Conservation (phyloP, 805 yeast genomes). For the Starmerella riodocensis region DNA sequence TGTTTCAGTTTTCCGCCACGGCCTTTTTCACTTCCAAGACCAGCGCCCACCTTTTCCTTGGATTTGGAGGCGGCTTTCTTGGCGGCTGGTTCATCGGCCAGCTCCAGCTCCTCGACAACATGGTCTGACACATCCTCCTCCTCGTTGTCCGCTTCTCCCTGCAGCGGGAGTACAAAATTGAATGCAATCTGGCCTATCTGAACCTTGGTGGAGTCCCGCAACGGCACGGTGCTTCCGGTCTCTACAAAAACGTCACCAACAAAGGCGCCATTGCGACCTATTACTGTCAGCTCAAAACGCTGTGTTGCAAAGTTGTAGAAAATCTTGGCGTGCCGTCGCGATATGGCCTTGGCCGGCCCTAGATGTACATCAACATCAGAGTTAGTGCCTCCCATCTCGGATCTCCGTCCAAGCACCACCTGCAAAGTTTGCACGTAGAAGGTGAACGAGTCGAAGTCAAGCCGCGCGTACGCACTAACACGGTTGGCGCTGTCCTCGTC, state of each 20-base stretch:
- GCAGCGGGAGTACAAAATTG: constrained; percentile 70
- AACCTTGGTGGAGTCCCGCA: constrained; percentile 56
- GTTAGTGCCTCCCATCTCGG: constrained; percentile 48
- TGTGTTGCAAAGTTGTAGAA: constrained; percentile 95
- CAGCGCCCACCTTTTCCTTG: not conserved
- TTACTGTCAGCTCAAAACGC: constrained; percentile 76
- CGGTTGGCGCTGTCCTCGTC: constrained; percentile 19
- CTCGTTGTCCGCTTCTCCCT: constrained; percentile 22
- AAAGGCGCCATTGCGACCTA: constrained; percentile 95
- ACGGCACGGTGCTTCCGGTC: constrained; percentile 80
- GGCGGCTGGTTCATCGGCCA: constrained; percentile 6
- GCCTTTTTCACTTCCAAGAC: constrained; percentile 13
- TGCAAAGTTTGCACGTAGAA: constrained; percentile 94
- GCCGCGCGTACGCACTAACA: constrained; percentile 35
- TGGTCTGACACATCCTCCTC: constrained; percentile 8
- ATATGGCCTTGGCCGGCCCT: constrained; percentile 83
- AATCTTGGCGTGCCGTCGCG: constrained; percentile 87
- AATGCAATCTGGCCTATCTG: constrained; percentile 91
- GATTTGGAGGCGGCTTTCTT: not conserved
- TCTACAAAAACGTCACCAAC: constrained; percentile 84
- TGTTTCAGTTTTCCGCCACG: constrained; percentile 16
- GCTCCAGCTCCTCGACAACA: constrained; percentile 5
- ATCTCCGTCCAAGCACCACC: constrained; percentile 80
- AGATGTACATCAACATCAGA: constrained; percentile 71
- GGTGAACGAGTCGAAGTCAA: constrained; percentile 85